Conservation (phyloP, 2,329 filamentous ascomycete species). For the Diaporthe australafricana region DNA sequence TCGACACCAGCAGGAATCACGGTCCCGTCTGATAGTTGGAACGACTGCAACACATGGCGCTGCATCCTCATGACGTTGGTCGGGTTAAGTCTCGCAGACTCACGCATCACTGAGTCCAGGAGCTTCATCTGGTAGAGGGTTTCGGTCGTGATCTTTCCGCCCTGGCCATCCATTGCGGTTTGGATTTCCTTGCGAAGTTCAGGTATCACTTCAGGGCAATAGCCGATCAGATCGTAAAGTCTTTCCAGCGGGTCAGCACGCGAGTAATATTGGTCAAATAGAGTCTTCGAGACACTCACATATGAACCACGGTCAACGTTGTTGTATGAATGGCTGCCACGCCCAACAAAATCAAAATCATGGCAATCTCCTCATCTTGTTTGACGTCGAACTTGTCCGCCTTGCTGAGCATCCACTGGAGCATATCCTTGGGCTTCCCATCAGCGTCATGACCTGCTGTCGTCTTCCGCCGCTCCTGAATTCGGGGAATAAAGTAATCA, state of each 20-base stretch:
- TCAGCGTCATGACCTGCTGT: background rate
- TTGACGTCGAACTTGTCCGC: conserved; percentile 5
- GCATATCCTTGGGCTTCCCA: conserved; percentile 56
- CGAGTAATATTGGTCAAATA: background rate
- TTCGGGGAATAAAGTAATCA: background rate
- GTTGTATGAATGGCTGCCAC: conserved; percentile 66
- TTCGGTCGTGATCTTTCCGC: conserved; percentile 41
- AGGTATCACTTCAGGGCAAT: conserved; percentile 58
- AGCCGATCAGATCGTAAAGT: conserved; percentile 21
- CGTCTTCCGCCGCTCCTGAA: conserved; percentile 4
- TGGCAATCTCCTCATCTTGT: conserved; percentile 50
- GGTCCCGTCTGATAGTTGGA: conserved; percentile 66
- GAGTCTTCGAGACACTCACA: background rate
- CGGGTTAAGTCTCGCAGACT: conserved; percentile 45
- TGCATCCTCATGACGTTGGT: conserved; percentile 53
- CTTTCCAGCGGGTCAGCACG: background rate
- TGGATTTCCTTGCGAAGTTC: conserved; percentile 63
- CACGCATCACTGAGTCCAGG: conserved; percentile 47
- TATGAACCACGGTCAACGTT: conserved; percentile 55
- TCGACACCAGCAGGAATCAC: conserved; percentile 56
- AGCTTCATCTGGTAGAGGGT: conserved; percentile 47
- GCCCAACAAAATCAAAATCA: conserved; percentile 54
- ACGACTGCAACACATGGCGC: conserved; percentile 60
- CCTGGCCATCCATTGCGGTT: conserved; percentile 48
- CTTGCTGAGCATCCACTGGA: conserved; percentile 55